These are phyloP conservation scores for Nicotiana knightiana DNA, from an alignment of 257 asterid genomes.

Conservation along the genomic window DNA sequence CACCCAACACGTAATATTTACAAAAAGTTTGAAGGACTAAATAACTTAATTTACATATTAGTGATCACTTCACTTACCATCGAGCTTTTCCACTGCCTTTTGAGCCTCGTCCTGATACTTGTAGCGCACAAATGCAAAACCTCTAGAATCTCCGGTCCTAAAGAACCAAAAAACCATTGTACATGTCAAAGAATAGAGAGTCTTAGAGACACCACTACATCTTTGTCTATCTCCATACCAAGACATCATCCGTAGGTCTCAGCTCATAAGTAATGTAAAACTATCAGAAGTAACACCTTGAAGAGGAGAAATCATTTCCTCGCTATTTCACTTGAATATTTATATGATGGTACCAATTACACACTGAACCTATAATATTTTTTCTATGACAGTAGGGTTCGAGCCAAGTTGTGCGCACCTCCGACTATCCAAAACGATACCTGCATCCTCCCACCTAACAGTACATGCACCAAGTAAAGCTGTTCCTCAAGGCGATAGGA, in stretches of 20 bases:
- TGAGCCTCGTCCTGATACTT: slow-evolving; percentile 94
- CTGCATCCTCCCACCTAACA: background rate
- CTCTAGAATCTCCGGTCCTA: slow-evolving; percentile 99
- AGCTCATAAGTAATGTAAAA: background rate
- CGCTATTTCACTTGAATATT: background rate
- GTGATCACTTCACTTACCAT: slow-evolving; percentile 43
- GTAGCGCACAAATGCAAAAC: slow-evolving; percentile 93
- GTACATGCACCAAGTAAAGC: background rate
- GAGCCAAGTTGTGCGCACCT: too few species aligned
- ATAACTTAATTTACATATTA: too few species aligned
- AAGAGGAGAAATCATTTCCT: background rate
- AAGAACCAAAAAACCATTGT: background rate
- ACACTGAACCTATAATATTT: too few species aligned
- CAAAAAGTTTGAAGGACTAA: too few species aligned
- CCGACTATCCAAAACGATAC: background rate
- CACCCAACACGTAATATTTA: background rate
- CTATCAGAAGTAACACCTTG: background rate
- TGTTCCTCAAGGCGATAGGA: background rate
- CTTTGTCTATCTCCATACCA: background rate
- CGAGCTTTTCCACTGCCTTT: slow-evolving; percentile 93
- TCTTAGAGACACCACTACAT: background rate
- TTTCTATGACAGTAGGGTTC: too few species aligned
- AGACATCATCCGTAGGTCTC: background rate
- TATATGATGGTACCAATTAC: background rate
- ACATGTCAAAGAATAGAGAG: background rate